Evolutionary conservation across 345 rosid genomes (phyloP), one percentile per base, ranked within the genome.

Genomic region (Laguncularia racemosa): DNA sequence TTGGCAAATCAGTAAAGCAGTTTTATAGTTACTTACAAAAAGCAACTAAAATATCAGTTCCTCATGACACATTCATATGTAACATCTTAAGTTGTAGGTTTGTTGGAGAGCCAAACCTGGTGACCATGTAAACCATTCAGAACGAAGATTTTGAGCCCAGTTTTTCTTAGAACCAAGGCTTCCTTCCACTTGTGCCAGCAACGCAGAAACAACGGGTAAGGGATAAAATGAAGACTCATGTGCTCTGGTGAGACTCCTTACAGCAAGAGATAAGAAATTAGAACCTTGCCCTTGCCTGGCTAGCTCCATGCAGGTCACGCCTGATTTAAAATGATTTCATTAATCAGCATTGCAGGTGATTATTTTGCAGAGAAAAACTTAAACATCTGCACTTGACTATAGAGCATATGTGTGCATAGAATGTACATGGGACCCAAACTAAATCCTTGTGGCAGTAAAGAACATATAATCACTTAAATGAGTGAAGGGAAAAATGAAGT

Each of bases 81-180:
- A 46, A 40, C 4, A 33, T 17, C 43, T 46, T 13, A 18, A 38
- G 40, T 11, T 6, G 11, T 45, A 56, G 51, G 38, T 54, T 33
- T 18, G n/a, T 19, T 40, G 5, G 28, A 56, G 65, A 72, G 43
- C 15, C 60, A 45, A 60, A 89, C 95, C 99, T 84, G 95, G 95
- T 55, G 96, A 79, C 99, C 99, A 93, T 61, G 95, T 77, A 66
- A 66, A 79, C 96, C 95, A 93, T 71, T 93, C 97, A 18, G 68
- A 78, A 48, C 83, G 85, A 63, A 93, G 90, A 65, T 79, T 77
- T 69, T 71, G 70, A 83, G 73, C 81, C 99, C 99, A 87, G 46
- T 78, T 84, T 61, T 75, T 76, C 74, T 73, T 79, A 48, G 83
- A 87, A 58, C 83, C 85, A 61, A 82, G 78, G 71, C 99, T 89